Base-by-base conservation (phyloP, 208 protist species). In the Leishmania arabica region DNA sequence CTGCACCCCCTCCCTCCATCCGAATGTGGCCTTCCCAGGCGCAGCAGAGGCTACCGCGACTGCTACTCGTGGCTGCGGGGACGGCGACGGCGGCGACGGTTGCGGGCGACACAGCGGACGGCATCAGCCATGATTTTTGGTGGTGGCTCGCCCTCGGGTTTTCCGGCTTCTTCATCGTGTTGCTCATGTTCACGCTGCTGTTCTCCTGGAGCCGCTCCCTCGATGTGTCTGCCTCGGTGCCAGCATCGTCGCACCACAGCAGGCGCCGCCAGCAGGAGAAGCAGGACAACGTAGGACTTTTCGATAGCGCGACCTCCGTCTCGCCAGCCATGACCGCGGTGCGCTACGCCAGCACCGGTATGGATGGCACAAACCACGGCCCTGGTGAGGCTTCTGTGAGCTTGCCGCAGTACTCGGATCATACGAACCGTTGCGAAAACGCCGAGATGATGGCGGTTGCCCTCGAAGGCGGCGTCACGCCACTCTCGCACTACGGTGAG, bases 121-220 rank as follows among this genome's bases (percentile, higher is more conserved):
- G 49, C 49, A 34, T 75, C 11, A 37, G 31, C 19, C 72, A 64
- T 64, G 34, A 76, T 24, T 64, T 64, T 4, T 76, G 72, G 72
- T 76, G 72, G 72, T 76, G 72, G 72, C 49, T 76, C 17, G 72
- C 72, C 31, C 72, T 76, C 72, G 72, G 49, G 17, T 51, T 64
- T 51, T 76, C 47, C 51, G 72, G 72, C 19, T 64, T 60, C 51
- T 60, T 76, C 51, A 15, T 42, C 2, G 51, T 64, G 8, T 31
- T 60, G 31, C 72, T 76, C 17, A 34, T 76, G 11, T 45, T 76
- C 72, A 53, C 60, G 49, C 72, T 76, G 3, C 51, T 76, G 1
- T 45, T 62, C 34, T 76, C 17, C 9, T 76, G 72, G 72, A 45
- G 13, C 31, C 21, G n/a, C 49, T n/a, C 51, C 9, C 27, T 31